These are phyloP conservation scores for Isatis tinctoria DNA, from an alignment of 345 rosid genomes.

Conservation along the genomic window DNA sequence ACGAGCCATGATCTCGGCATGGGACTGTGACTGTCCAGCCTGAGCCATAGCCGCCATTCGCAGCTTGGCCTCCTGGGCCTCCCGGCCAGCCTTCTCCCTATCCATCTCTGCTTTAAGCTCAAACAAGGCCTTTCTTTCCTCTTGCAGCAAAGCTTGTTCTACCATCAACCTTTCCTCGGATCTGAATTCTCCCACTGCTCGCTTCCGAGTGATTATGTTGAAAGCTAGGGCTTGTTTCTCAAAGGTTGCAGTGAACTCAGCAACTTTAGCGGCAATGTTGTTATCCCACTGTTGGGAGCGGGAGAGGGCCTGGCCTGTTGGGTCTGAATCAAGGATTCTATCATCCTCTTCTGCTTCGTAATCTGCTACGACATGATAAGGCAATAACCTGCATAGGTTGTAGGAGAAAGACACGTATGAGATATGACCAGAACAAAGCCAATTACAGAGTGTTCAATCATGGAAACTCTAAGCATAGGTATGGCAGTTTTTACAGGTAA, in stretches of 20 bases:
- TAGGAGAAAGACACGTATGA: constrained; percentile 10
- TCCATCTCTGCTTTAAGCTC: constrained; percentile 79
- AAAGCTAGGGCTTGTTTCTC: constrained; percentile 97
- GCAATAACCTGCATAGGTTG: constrained; percentile 59
- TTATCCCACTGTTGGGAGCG: constrained; percentile 95
- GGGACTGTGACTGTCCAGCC: constrained; percentile 80
- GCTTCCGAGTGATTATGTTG: constrained; percentile 75
- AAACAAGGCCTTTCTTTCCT: constrained; percentile 64
- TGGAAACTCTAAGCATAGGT: background rate
- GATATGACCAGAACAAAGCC: background rate
- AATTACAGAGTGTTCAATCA: background rate
- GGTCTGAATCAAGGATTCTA: constrained; percentile 92
- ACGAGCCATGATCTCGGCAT: constrained; percentile 61
- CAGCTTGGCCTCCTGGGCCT: constrained; percentile 71
- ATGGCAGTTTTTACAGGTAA: background rate
- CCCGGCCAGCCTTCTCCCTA: constrained; percentile 80
- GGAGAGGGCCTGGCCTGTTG: constrained; percentile 85
- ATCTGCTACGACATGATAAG: constrained; percentile 93
- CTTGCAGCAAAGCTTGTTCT: constrained; percentile 85
- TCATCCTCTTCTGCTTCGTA: constrained; percentile 99
- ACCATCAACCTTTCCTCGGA: constrained; percentile 94
- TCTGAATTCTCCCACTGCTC: constrained; percentile 72
- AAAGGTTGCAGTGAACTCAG: constrained; percentile 85
- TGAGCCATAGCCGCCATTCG: constrained; percentile 82
- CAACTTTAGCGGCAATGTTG: constrained; percentile 90